Conservation (phyloP, 2,329 filamentous ascomycete genomes). For the Didymella sp. region DNA sequence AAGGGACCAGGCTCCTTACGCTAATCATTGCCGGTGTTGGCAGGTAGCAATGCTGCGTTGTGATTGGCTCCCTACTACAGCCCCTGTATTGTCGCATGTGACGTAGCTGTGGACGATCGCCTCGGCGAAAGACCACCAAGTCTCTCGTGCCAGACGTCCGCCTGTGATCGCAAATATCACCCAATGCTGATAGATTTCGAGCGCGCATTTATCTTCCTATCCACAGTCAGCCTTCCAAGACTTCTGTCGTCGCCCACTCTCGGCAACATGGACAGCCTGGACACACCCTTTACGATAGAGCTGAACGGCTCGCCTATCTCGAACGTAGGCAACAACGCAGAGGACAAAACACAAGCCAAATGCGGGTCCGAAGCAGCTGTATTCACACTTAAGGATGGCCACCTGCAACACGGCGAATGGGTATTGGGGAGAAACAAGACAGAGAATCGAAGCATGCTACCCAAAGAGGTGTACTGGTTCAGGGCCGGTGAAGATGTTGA, state of each 20-base stretch:
- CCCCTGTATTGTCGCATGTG: conserved; percentile 10
- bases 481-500: conserved; percentile 19
- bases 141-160: background rate
- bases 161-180: conserved; percentile 1
- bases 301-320: conserved; percentile 33
- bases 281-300: conserved; percentile 34
- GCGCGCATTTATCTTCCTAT: conserved; percentile 14
- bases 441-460: conserved; percentile 34
- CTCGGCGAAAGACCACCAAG: conserved; percentile 2
- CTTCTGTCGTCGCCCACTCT: conserved; percentile 18
- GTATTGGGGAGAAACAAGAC: conserved; percentile 27
- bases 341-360: conserved; percentile 26
- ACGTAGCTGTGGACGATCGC: conserved; percentile 1
- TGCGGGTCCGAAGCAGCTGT: conserved; percentile 29
- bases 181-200: conserved; percentile 20
- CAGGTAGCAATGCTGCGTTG: background rate
- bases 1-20: background rate
- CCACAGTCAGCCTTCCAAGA: conserved; percentile 10
- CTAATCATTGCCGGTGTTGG: conserved; percentile 11
- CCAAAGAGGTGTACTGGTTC: conserved; percentile 38
- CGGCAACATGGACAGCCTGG: conserved; percentile 32
- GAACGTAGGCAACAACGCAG: conserved; percentile 13
- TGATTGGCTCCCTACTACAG: conserved; percentile 10
- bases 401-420: conserved; percentile 30
- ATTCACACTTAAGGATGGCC: conserved; percentile 33